Conservation (phyloP, 306 rosid species). For the Dalbergia cultrata region DNA sequence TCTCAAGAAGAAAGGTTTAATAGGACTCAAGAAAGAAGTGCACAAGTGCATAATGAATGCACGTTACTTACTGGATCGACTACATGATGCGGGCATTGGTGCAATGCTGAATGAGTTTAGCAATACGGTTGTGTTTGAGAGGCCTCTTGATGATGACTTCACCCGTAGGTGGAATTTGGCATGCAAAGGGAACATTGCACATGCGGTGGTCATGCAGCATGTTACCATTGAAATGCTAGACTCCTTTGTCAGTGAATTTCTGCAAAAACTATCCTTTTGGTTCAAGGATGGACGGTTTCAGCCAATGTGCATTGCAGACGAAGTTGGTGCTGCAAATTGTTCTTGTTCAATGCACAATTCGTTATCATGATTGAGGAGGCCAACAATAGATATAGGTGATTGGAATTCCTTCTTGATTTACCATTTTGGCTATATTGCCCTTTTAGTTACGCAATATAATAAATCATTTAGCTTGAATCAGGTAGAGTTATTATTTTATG, state of each 20-base stretch:
- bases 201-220: slow-evolving; percentile 39
- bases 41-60: slow-evolving; percentile 72
- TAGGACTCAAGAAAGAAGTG: slow-evolving; percentile 73
- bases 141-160: slow-evolving; percentile 66
- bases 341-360: neutral
- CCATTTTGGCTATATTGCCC: too few species aligned
- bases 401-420: too few species aligned
- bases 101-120: slow-evolving; percentile 37
- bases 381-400: too few species aligned
- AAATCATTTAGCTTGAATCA: too few species aligned
- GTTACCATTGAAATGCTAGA: slow-evolving; percentile 24
- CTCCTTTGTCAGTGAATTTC: neutral
- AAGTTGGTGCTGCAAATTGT: neutral
- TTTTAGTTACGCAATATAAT: too few species aligned
- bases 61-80: neutral
- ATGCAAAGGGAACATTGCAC: slow-evolving; percentile 71
- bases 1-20: slow-evolving; percentile 65
- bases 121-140: slow-evolving; percentile 62
- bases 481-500: too few species aligned
- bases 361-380: neutral
- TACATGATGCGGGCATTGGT: neutral
- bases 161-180: slow-evolving; percentile 69
- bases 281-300: neutral
- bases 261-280: neutral
- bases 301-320: neutral